Conservation (phyloP, 2,329 filamentous ascomycete species). For the Diaporthe australafricana region DNA sequence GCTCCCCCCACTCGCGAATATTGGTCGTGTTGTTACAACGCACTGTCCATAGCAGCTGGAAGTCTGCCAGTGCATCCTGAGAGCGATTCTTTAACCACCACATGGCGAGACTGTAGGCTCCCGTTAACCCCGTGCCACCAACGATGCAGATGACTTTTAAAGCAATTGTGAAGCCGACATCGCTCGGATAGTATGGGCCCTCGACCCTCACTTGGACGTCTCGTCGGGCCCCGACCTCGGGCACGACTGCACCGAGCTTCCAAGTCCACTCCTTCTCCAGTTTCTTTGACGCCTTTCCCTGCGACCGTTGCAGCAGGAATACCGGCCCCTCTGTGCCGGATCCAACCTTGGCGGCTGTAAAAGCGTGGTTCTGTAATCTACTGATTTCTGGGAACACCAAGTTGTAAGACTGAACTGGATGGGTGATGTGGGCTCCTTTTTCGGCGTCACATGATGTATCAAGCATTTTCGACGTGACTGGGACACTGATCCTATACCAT, state of each 20-base stretch:
- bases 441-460: neutral
- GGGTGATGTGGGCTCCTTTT: neutral
- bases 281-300: conserved; percentile 24
- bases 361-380: conserved; percentile 36
- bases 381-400: conserved; percentile 35
- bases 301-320: conserved; percentile 32
- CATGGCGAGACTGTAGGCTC: conserved; percentile 20
- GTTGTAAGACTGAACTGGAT: conserved; percentile 30
- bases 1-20: conserved; percentile 17
- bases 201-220: conserved; percentile 26
- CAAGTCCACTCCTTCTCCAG: conserved; percentile 34
- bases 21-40: neutral
- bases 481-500: conserved; percentile 12
- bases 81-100: conserved; percentile 28
- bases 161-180: conserved; percentile 1
- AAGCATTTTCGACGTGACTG: neutral
- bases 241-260: neutral
- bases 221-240: neutral
- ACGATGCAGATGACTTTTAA: conserved; percentile 26
- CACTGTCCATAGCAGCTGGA: conserved; percentile 30
- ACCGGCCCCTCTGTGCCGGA: neutral
- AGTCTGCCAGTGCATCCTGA: neutral
- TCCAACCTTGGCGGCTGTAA: conserved; percentile 34
- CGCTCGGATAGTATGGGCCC: conserved; percentile 24
- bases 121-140: conserved; percentile 19